phyloP scores from a whole-genome alignment of 2,329 filamentous ascomycete species.

The Aspergillus sp. region DNA sequence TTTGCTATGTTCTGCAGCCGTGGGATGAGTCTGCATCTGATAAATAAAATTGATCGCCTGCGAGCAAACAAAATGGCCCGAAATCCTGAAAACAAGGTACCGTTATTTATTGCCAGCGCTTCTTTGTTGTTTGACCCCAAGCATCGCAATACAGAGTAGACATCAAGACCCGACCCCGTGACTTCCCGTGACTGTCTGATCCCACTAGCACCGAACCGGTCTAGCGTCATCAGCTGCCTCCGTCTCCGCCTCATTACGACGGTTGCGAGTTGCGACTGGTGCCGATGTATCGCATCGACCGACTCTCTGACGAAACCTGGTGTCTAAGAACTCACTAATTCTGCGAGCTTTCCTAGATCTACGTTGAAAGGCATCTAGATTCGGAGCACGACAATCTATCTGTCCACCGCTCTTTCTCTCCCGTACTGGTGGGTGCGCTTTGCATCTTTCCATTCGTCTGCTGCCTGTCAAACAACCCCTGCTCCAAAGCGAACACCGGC shows the following conservation, averaged over 20 bases:
- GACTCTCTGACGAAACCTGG: constrained; percentile 11
- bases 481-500: constrained; percentile 11
- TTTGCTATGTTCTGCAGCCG: not conserved
- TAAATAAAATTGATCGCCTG: not conserved
- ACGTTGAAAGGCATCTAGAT: constrained; percentile 6
- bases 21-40: not conserved
- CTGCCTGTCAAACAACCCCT: constrained; percentile 17
- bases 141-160: no score
- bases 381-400: not conserved
- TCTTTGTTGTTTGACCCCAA: constrained; percentile 6
- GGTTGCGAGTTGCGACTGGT: constrained; percentile 17
- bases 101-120: not conserved
- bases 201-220: constrained; percentile 27
- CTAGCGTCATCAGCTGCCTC: constrained; percentile 25
- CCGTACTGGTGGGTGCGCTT: constrained; percentile 17
- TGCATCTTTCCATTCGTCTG: constrained; percentile 15
- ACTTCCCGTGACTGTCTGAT: constrained; percentile 29
- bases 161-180: not conserved
- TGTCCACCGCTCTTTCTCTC: constrained; percentile 24
- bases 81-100: not conserved
- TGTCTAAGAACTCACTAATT: not conserved
- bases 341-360: constrained; percentile 4
- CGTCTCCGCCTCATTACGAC: constrained; percentile 21
- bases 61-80: constrained; percentile 2
- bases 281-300: constrained; percentile 14